Evolutionary conservation across 2,329 filamentous ascomycete species (phyloP).

Genomic region (Aspergillus sp.): DNA sequence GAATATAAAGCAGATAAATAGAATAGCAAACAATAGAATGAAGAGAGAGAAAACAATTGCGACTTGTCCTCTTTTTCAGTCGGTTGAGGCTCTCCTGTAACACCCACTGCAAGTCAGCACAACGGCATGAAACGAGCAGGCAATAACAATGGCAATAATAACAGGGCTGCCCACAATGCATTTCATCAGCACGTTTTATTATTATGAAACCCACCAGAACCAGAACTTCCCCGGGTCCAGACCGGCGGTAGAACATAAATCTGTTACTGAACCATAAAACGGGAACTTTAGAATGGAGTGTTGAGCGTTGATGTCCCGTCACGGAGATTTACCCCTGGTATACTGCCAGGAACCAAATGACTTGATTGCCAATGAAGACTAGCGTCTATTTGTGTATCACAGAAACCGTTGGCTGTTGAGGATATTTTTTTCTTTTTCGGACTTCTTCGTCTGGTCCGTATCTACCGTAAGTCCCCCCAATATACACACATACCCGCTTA

Average conservation of each 20-base stretch:
- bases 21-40: background rate
- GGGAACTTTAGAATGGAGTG: too few relatives aligned
- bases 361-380: too few relatives aligned
- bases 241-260: background rate
- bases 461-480: slow-evolving; percentile 8
- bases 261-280: too few relatives aligned
- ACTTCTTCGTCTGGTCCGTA: slow-evolving; percentile 1
- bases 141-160: slow-evolving; percentile 5
- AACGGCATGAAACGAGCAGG: slow-evolving; percentile 6
- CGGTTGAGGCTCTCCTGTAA: background rate
- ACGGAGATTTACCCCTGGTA: too few relatives aligned
- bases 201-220: background rate
- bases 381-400: background rate
- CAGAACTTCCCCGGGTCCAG: background rate
- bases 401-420: slow-evolving; percentile 7
- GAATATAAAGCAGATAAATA: background rate
- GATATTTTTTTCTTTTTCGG: slow-evolving; percentile 6
- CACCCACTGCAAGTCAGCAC: background rate
- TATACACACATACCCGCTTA: slow-evolving; percentile 5
- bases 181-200: background rate
- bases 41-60: background rate
- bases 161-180: too few relatives aligned
- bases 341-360: too few relatives aligned
- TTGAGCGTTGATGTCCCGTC: too few relatives aligned
- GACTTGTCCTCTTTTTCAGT: background rate